These are phyloP conservation scores for Xerocomus potaroensis DNA, from an alignment of 768 basidiomycete species.

Conservation along the genomic window DNA sequence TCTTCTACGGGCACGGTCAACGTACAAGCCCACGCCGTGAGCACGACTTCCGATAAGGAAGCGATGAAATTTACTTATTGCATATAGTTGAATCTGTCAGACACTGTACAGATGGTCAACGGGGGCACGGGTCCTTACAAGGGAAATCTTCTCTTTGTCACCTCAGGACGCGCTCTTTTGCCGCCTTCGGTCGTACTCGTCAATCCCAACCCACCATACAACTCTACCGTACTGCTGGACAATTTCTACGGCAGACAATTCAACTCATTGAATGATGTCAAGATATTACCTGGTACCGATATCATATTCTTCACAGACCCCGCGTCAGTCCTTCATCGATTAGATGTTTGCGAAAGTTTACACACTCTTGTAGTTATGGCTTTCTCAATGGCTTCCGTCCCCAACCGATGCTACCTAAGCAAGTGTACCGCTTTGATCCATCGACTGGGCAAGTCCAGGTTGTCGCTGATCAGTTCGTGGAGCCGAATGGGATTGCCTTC, in stretches of 20 bases:
- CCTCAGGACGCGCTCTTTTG: slow-evolving; percentile 58
- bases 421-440: slow-evolving; percentile 47
- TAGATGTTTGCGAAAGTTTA: background rate
- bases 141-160: slow-evolving; percentile 55
- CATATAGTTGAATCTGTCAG: slow-evolving; percentile 51
- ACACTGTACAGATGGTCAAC: slow-evolving; percentile 65
- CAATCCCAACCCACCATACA: slow-evolving; percentile 59
- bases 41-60: slow-evolving; percentile 5
- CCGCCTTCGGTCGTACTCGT: slow-evolving; percentile 64
- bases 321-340: slow-evolving; percentile 38
- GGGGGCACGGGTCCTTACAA: slow-evolving; percentile 63
- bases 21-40: slow-evolving; percentile 43
- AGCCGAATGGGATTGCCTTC: slow-evolving; percentile 73
- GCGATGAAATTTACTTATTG: slow-evolving; percentile 1
- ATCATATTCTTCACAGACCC: slow-evolving; percentile 75
- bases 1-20: slow-evolving; percentile 37
- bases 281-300: slow-evolving; percentile 61
- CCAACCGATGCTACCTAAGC: slow-evolving; percentile 42
- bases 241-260: slow-evolving; percentile 80
- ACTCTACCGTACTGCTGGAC: slow-evolving; percentile 66
- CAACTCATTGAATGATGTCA: slow-evolving; percentile 78
- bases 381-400: slow-evolving; percentile 65
- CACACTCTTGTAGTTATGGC: slow-evolving; percentile 47
- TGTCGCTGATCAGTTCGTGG: slow-evolving; percentile 73
- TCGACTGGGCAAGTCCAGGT: slow-evolving; percentile 59